Base-by-base conservation (phyloP, 768 basidiomycete genomes). In the Galerina sulciceps region DNA sequence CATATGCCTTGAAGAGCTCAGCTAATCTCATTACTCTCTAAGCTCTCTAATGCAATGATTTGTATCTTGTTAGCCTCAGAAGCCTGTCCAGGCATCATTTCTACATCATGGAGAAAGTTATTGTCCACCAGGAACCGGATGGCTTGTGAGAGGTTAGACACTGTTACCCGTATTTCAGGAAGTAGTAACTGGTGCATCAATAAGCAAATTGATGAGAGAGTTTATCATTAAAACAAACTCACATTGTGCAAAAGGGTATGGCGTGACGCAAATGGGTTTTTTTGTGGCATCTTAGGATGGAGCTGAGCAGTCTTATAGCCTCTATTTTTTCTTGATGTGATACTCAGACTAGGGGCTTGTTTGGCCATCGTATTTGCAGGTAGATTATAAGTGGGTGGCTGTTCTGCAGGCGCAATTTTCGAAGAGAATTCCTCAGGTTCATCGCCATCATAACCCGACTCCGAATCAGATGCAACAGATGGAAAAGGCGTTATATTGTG, bases 61-160 rank as follows among this genome's bases (percentile, higher is more conserved):
- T 89, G 77, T 17, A 94, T 91, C 71, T 80, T 77, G 59, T 79
- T 80, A 40, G 82, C 75, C 44, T 83, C 77, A 6, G 40, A 41
- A 3, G 89, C 89, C 70, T 94, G 85, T 0, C 96, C 96, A 14
- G 91, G 89, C 44, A 79, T 83, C 23, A 90, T 72, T 71, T 97
- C 96, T 1, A 96, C 93, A 31, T 83, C 84, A 44, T 80, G 77
- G 36, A 98, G 75, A 73, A 96, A 94, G 67, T 94, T 88, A 62
- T 98, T 97, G 60, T 91, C 90, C 1, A 93, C 94, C 15, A 96
- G 72, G 72, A 97, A 98, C 31, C 83, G 86, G 62, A 97, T 92
- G 4, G 92, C 93, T 71, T 98, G 96, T 0, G 94, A 94, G 4
- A 98, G 80, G 71, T 95, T 95, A 1, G 94, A 96, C 4, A 95